These are phyloP conservation scores for Penicillium argentinense DNA, from an alignment of 495 filamentous ascomycete genomes.

Conservation along the genomic window DNA sequence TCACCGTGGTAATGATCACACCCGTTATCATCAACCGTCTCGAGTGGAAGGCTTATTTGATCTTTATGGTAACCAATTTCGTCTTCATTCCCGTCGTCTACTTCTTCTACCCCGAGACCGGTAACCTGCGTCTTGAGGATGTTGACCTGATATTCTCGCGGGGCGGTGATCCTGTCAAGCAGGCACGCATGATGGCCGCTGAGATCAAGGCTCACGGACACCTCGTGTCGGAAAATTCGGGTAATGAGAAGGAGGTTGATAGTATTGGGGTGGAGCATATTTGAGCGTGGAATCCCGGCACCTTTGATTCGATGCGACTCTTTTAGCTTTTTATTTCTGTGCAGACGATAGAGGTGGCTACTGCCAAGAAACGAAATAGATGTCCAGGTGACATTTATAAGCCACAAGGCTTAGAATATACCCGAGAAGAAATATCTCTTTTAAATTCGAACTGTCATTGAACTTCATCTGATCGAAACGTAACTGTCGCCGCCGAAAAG, in stretches of 20 bases:
- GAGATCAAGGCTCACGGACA: slow-evolving; percentile 15
- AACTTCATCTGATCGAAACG: too few relatives aligned
- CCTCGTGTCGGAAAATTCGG: slow-evolving; percentile 4
- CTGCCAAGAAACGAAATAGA: too few relatives aligned
- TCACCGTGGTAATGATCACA: slow-evolving; percentile 60
- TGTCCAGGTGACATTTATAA: too few relatives aligned
- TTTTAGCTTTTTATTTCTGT: too few relatives aligned
- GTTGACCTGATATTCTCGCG: slow-evolving; percentile 35
- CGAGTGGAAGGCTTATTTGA: slow-evolving; percentile 59
- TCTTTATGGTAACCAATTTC: slow-evolving; percentile 59
- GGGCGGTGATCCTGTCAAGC: slow-evolving; percentile 17
- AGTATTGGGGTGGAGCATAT: slow-evolving; percentile 12
- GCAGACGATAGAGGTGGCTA: too few relatives aligned
- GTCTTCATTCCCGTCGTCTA: slow-evolving; percentile 45
- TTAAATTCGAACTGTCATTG: too few relatives aligned
- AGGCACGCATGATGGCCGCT: slow-evolving; percentile 13
- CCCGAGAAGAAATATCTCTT: too few relatives aligned
- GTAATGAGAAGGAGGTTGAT: slow-evolving; percentile 7
- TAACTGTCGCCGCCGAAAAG: too few relatives aligned
- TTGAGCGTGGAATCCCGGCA: neutral
- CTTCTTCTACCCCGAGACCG: slow-evolving; percentile 45
- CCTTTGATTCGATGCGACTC: too few relatives aligned
- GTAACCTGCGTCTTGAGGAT: slow-evolving; percentile 44
- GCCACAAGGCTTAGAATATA: too few relatives aligned
- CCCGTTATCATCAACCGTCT: slow-evolving; percentile 53